Conservation (phyloP, 805 yeast species). For the Starmerella apis region DNA sequence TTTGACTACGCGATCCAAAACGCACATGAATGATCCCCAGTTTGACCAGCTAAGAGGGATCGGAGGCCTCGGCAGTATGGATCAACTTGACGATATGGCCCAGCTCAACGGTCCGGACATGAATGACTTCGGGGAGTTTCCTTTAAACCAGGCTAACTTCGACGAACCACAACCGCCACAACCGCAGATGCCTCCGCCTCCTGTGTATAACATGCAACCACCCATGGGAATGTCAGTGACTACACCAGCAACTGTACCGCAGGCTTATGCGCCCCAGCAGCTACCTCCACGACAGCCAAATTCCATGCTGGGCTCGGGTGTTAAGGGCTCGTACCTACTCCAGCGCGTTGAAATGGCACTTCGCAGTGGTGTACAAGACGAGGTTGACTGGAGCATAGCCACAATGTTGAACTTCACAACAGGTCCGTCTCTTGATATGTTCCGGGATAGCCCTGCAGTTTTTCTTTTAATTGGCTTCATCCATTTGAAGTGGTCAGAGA, state of each 20-base stretch:
- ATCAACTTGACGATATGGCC: background rate
- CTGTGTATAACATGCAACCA: slow-evolving; percentile 26
- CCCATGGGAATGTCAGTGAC: slow-evolving; percentile 30
- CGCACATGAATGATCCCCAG: slow-evolving; percentile 6
- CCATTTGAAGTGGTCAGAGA: slow-evolving; percentile 14
- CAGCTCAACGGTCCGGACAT: background rate
- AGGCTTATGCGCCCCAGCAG: slow-evolving; percentile 27
- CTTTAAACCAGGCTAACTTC: background rate
- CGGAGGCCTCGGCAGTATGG: slow-evolving; percentile 1
- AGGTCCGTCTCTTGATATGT: slow-evolving; percentile 20
- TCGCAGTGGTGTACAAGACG: slow-evolving; percentile 51
- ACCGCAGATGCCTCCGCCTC: slow-evolving; percentile 14
- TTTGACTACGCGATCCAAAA: background rate
- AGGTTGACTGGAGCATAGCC: slow-evolving; percentile 61
- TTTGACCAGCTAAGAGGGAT: slow-evolving; percentile 5
- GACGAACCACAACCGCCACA: slow-evolving; percentile 4
- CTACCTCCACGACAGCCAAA: slow-evolving; percentile 22
- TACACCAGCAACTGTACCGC: slow-evolving; percentile 30
- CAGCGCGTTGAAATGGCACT: slow-evolving; percentile 63
- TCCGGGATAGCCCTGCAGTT: slow-evolving; percentile 16
- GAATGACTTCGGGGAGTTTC: slow-evolving; percentile 1
- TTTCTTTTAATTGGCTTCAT: slow-evolving; percentile 15
- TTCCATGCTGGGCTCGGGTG: slow-evolving; percentile 27
- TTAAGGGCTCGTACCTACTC: slow-evolving; percentile 52
- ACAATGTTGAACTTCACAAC: slow-evolving; percentile 39